phyloP scores from a whole-genome alignment of 2,329 filamentous ascomycete species.

The Penicillium italicum region DNA sequence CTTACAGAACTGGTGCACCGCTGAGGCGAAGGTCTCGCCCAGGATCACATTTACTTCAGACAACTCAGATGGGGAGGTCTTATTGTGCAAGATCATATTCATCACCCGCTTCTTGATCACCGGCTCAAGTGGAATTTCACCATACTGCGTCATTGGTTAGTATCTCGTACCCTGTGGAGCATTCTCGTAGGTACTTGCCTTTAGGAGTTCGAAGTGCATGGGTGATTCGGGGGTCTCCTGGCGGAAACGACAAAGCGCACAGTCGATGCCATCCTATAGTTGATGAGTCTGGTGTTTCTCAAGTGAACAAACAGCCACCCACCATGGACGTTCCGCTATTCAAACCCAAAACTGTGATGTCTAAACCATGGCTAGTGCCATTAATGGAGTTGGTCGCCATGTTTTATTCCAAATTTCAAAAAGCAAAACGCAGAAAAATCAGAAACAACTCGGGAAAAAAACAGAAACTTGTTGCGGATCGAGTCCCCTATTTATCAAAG shows the following conservation, averaged over 20 bases:
- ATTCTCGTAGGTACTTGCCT: conserved; percentile 12
- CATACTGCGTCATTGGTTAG: conserved; percentile 42
- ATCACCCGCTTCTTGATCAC: conserved; percentile 56
- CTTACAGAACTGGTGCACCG: conserved; percentile 50
- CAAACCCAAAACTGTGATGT: conserved; percentile 54
- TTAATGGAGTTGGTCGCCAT: conserved; percentile 16
- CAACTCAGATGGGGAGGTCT: conserved; percentile 52
- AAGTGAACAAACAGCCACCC: not conserved
- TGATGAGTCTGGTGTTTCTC: not conserved
- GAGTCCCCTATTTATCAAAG: conserved; percentile 2
- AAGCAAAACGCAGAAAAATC: not conserved
- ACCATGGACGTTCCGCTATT: conserved; percentile 54
- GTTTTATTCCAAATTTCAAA: not conserved
- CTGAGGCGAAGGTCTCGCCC: conserved; percentile 55
- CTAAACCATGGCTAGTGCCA: conserved; percentile 34
- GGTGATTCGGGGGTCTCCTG: conserved; percentile 51
- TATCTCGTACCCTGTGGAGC: not conserved
- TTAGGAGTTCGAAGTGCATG: conserved; percentile 56
- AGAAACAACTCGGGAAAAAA: not conserved
- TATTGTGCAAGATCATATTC: conserved; percentile 55
- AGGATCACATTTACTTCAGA: conserved; percentile 57
- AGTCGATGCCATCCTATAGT: conserved; percentile 53
- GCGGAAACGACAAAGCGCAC: conserved; percentile 55
- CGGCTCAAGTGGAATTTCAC: conserved; percentile 53
- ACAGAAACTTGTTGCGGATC: not conserved